These are phyloP conservation scores for Lactarius quietus DNA, from an alignment of 768 basidiomycete genomes.

Conservation along the genomic window DNA sequence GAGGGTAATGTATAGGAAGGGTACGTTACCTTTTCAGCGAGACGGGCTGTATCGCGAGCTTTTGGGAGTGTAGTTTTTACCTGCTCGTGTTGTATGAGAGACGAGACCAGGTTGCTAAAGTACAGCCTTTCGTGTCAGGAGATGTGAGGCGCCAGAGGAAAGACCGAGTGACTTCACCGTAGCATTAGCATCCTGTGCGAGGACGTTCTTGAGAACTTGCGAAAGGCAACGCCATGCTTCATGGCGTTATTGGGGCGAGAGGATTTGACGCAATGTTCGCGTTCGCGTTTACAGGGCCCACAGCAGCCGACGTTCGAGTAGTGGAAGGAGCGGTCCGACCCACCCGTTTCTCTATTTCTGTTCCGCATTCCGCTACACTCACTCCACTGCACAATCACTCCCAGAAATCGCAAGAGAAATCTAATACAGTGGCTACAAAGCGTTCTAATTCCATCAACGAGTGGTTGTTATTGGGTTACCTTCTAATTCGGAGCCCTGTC, in stretches of 20 bases:
- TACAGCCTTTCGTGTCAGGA: not conserved
- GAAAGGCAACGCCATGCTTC: conserved; percentile 93
- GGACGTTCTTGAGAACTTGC: conserved; percentile 88
- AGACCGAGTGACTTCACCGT: conserved; percentile 47
- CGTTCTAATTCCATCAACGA: too few relatives aligned
- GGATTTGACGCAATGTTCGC: not conserved
- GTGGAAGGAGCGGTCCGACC: not conserved
- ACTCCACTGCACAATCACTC: too few relatives aligned
- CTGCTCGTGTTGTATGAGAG: conserved; percentile 90
- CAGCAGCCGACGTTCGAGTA: too few relatives aligned
- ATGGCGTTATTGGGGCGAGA: conserved; percentile 39
- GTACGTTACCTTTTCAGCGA: conserved; percentile 80
- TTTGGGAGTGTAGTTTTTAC: conserved; percentile 96
- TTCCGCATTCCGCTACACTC: too few relatives aligned
- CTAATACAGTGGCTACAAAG: too few relatives aligned
- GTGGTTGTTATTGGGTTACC: too few relatives aligned
- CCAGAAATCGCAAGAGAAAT: too few relatives aligned
- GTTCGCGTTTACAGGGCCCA: not conserved
- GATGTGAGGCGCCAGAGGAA: not conserved
- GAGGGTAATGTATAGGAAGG: not conserved
- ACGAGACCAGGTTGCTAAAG: conserved; percentile 86
- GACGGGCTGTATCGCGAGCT: conserved; percentile 84
- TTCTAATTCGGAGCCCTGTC: too few relatives aligned
- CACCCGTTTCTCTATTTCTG: not conserved
- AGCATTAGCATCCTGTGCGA: conserved; percentile 93